Evolutionary conservation across 768 basidiomycete species (phyloP).

Genomic region (Termitomyces sp.): DNA sequence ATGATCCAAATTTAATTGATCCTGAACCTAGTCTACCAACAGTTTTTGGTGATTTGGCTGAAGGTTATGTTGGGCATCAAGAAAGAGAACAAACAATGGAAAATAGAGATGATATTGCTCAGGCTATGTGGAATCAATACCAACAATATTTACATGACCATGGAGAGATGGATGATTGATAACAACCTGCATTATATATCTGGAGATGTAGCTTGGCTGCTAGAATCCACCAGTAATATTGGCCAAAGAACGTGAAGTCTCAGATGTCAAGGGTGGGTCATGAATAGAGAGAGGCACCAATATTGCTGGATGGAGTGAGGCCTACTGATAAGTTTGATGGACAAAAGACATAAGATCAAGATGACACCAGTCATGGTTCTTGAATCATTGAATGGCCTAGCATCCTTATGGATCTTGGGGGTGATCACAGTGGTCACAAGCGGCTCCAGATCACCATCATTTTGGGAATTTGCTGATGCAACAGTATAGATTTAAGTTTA

Average conservation of each 20-base stretch:
- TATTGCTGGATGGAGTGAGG: background rate
- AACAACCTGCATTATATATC: background rate
- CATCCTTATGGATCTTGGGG: conserved; percentile 6
- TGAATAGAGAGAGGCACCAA: background rate
- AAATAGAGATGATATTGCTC: background rate
- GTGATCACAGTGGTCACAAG: too few species aligned
- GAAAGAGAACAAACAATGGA: background rate
- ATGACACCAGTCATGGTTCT: conserved; percentile 3
- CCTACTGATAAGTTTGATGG: background rate
- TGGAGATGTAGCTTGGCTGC: background rate
- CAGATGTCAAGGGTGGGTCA: background rate
- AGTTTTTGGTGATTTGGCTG: background rate
- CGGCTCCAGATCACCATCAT: too few species aligned
- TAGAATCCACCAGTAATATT: background rate
- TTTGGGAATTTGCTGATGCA: too few species aligned
- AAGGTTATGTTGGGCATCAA: background rate
- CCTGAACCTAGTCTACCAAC: background rate
- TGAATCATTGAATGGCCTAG: conserved; percentile 8
- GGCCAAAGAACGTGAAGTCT: background rate
- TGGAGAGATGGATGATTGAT: background rate
- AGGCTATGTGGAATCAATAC: conserved; percentile 1
- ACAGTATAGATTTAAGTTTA: too few species aligned
- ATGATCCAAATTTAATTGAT: conserved; percentile 3
- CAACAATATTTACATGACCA: conserved; percentile 2
- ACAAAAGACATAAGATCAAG: background rate